Conservation (phyloP, 208 protist species). For the Perkinsela sp. region DNA sequence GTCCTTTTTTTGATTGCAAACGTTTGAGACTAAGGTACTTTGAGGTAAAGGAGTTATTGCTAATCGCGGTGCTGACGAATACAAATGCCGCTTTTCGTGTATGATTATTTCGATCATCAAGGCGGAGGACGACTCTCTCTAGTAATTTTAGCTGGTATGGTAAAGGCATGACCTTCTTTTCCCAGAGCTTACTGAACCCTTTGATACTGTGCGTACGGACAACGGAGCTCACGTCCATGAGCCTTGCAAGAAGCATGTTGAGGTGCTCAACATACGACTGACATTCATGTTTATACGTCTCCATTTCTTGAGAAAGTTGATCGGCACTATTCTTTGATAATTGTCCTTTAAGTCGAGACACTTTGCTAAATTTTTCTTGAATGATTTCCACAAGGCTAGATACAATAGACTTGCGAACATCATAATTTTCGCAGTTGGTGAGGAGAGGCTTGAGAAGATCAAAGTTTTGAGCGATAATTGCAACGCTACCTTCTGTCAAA, state of each 20-base stretch:
- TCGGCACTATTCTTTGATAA: neutral
- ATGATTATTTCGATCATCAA: neutral
- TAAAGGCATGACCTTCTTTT: neutral
- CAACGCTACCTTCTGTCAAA: neutral
- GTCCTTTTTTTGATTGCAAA: neutral
- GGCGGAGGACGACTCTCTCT: neutral
- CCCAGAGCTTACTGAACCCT: neutral
- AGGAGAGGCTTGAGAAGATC: neutral
- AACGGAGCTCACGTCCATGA: neutral
- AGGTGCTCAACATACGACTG: neutral
- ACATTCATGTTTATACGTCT: neutral
- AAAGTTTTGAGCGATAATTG: neutral
- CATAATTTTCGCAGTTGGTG: neutral
- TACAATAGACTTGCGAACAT: neutral
- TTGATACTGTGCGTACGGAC: neutral
- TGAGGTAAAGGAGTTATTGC: neutral
- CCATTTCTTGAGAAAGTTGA: neutral
- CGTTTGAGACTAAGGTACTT: neutral
- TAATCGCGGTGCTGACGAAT: neutral
- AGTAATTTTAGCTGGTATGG: neutral
- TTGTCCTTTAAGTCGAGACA: neutral
- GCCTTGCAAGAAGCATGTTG: neutral
- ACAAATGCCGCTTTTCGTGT: neutral
- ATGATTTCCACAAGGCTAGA: neutral
- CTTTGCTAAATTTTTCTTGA: neutral